Conservation (phyloP, 164 flowering plant genomes). For the Dillenia turbinata region DNA sequence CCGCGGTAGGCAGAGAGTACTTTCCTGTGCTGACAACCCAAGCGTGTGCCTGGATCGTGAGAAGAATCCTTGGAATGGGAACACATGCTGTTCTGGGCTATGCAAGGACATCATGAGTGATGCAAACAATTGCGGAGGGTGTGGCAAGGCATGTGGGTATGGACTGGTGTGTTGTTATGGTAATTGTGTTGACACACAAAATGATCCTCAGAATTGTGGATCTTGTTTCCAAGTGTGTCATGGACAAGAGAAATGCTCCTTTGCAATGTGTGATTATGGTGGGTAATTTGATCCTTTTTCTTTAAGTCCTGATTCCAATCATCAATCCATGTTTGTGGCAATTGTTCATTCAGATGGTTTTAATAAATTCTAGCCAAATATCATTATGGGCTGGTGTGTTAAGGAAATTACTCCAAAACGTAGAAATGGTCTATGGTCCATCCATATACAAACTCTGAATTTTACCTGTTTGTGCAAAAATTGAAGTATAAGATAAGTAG, state of each 20-base stretch:
- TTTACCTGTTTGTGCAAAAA: no score
- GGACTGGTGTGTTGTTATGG: slow-evolving; percentile 32
- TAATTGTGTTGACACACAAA: slow-evolving; percentile 24
- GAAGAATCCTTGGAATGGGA: slow-evolving; percentile 32
- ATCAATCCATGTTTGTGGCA: no score
- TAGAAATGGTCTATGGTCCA: no score
- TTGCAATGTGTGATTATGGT: slow-evolving; percentile 30
- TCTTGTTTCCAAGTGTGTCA: slow-evolving; percentile 27
- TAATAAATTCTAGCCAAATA: no score
- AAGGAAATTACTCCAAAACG: no score
- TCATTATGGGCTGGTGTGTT: no score
- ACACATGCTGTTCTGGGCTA: slow-evolving; percentile 22
- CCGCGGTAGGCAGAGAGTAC: slow-evolving; percentile 12
- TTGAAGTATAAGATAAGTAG: no score
- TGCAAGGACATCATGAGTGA: slow-evolving; percentile 28
- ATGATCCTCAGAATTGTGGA: slow-evolving; percentile 26
- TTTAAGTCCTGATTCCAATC: no score
- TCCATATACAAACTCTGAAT: no score
- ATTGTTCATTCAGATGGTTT: no score
- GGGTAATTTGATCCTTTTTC: slow-evolving; percentile 5
- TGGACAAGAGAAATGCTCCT: slow-evolving; percentile 17
- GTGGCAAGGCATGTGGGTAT: slow-evolving; percentile 19
- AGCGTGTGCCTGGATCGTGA: slow-evolving; percentile 23
- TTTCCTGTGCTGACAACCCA: slow-evolving; percentile 25
- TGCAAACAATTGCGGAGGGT: slow-evolving; percentile 24